phyloP scores from a whole-genome alignment of 164 flowering plant genomes.

The Umbilicus rupestris region DNA sequence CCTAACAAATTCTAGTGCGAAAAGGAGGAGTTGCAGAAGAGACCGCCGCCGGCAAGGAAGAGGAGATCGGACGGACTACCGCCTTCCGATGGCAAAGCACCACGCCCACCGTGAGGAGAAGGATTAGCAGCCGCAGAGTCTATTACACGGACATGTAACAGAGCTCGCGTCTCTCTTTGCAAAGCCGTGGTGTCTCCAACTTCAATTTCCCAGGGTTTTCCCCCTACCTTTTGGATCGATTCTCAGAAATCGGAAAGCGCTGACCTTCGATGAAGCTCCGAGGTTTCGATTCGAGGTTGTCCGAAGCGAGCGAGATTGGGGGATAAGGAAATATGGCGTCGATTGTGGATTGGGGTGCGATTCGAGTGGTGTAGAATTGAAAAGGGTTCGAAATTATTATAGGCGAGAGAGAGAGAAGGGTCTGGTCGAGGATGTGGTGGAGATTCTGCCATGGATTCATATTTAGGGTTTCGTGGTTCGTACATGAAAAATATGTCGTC shows the following conservation, averaged over 20 bases:
- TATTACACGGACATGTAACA: slow-evolving; percentile 39
- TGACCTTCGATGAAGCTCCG: too few relatives aligned
- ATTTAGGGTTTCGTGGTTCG: too few relatives aligned
- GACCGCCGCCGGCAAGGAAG: slow-evolving; percentile 75
- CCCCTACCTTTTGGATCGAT: slow-evolving; percentile 11
- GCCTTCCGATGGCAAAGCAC: slow-evolving; percentile 74
- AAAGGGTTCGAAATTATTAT: too few relatives aligned
- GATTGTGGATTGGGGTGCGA: too few relatives aligned
- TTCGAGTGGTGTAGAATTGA: too few relatives aligned
- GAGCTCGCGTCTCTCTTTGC: slow-evolving; percentile 27
- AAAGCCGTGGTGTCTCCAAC: slow-evolving; percentile 78
- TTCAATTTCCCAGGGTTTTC: slow-evolving; percentile 27
- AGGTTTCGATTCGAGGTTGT: too few relatives aligned
- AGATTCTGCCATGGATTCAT: too few relatives aligned
- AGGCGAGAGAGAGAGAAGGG: too few relatives aligned
- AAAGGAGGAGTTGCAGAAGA: neutral
- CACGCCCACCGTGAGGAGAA: slow-evolving; percentile 80
- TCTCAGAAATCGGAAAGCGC: neutral
- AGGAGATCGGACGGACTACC: slow-evolving; percentile 74
- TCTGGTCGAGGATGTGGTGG: too few relatives aligned
- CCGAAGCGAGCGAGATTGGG: too few relatives aligned
- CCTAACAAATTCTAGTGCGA: slow-evolving; percentile 6
- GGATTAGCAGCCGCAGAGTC: slow-evolving; percentile 26
- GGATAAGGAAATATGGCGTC: too few relatives aligned
- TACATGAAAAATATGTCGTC: too few relatives aligned